A percentile compares a stretch with the other conserved stretches of the same genome.
These are phyloP conservation scores for Henningerozyma blattae DNA, from an alignment of 805 yeast genomes.

Conservation along the genomic window DNA sequence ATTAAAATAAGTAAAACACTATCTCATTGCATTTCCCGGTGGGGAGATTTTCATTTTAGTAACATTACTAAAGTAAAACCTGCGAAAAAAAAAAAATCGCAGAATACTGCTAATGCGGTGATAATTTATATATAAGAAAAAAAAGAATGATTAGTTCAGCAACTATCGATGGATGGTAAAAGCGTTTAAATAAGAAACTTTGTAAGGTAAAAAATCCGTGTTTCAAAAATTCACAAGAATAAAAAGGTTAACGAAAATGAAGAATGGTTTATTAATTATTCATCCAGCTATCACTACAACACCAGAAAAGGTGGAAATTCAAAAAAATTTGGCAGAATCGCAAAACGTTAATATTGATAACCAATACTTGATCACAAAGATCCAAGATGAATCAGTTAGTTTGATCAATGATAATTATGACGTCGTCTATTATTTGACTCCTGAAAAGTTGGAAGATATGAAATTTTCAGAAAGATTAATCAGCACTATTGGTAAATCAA, in stretches of 20 bases:
- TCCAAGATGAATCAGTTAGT: constrained; percentile 36
- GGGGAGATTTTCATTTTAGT: too few species aligned
- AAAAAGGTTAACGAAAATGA: background rate
- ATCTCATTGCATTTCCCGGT: too few species aligned
- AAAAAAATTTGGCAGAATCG: constrained; percentile 24
- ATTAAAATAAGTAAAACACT: too few species aligned
- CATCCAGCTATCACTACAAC: constrained; percentile 59
- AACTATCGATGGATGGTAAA: too few species aligned
- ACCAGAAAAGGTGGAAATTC: constrained; percentile 32
- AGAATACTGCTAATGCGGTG: too few species aligned
- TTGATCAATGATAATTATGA: constrained; percentile 29
- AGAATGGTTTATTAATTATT: constrained; percentile 33
- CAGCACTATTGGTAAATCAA: constrained; percentile 27
- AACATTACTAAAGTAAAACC: too few species aligned
- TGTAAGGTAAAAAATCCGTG: too few species aligned
- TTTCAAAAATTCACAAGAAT: too few species aligned
- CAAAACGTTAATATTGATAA: constrained; percentile 22
- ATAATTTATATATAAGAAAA: too few species aligned
- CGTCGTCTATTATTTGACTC: constrained; percentile 43
- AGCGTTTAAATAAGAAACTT: too few species aligned
- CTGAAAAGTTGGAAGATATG: constrained; percentile 32
- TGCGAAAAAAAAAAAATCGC: too few species aligned
- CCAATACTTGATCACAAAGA: constrained; percentile 50
- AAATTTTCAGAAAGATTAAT: constrained; percentile 37
- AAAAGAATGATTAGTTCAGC: too few species aligned